Percentiles rank a stretch among this genome's conserved stretches.
Evolutionary conservation across 306 rosid species (phyloP).

Genomic region (Arachis stenosperma): DNA sequence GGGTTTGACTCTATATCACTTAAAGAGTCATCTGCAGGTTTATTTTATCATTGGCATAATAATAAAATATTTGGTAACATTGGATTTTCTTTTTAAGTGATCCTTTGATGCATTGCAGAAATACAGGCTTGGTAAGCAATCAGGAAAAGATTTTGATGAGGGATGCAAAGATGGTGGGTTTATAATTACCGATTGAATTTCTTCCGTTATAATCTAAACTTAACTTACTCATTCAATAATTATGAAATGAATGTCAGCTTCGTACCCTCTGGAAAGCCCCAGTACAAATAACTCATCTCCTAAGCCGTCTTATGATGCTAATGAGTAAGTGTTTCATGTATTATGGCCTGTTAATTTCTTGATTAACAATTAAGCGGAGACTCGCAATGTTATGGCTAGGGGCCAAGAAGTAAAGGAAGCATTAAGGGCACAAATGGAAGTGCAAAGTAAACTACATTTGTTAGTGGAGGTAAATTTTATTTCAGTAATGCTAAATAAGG

Average conservation of each 20-base stretch:
- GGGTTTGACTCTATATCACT: slow-evolving; percentile 95
- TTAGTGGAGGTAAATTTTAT: slow-evolving; percentile 81
- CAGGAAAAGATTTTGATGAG: slow-evolving; percentile 86
- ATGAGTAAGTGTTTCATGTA: slow-evolving; percentile 70
- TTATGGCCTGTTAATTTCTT: slow-evolving; percentile 15
- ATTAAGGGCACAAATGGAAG: slow-evolving; percentile 92
- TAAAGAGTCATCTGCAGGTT: slow-evolving; percentile 98
- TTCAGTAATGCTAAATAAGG: slow-evolving; percentile 2
- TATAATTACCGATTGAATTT: not conserved
- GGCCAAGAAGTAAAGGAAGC: slow-evolving; percentile 98
- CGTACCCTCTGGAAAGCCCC: slow-evolving; percentile 87
- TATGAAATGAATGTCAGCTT: slow-evolving; percentile 64
- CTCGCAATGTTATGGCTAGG: slow-evolving; percentile 49
- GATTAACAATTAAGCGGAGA: slow-evolving; percentile 29
- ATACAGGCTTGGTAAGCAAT: slow-evolving; percentile 93
- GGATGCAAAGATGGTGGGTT: slow-evolving; percentile 82
- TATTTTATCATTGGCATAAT: not conserved
- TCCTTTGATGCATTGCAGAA: slow-evolving; percentile 62
- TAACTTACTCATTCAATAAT: slow-evolving; percentile 42
- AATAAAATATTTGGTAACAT: slow-evolving; percentile 26
- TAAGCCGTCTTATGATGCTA: slow-evolving; percentile 71
- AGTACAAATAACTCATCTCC: slow-evolving; percentile 72
- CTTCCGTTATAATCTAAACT: slow-evolving; percentile 32
- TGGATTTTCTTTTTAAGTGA: not conserved
- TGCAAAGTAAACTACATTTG: slow-evolving; percentile 89